phyloP scores from a whole-genome alignment of 2,329 filamentous ascomycete species.

The Akanthomyces lecanii region DNA sequence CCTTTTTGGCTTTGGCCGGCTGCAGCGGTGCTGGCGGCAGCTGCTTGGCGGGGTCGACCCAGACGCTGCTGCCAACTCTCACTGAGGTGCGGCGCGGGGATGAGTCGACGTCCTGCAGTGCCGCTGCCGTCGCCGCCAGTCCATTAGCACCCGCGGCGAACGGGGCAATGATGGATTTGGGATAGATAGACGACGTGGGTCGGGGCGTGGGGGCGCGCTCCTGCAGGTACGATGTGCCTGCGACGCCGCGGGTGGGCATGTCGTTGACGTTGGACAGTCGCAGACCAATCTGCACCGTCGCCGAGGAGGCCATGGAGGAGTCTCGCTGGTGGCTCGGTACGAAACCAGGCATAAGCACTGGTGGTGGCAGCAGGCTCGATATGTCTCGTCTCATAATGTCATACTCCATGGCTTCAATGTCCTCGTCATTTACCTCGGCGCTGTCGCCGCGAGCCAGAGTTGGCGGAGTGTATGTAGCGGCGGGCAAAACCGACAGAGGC shows the following conservation, averaged over 20 bases:
- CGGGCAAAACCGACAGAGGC: slow-evolving; percentile 39
- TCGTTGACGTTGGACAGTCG: slow-evolving; percentile 59
- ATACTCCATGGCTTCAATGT: slow-evolving; percentile 3
- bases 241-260: slow-evolving; percentile 33
- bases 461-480: slow-evolving; percentile 42
- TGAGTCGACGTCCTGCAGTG: background rate
- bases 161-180: background rate
- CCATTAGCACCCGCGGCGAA: background rate
- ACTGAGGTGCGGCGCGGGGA: background rate
- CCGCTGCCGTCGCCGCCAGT: background rate
- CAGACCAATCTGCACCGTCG: slow-evolving; percentile 68
- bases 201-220: slow-evolving; percentile 8
- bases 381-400: slow-evolving; percentile 15
- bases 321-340: slow-evolving; percentile 44
- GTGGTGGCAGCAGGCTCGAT: slow-evolving; percentile 36
- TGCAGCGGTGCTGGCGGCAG: slow-evolving; percentile 11
- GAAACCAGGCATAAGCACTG: slow-evolving; percentile 18
- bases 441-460: background rate
- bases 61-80: slow-evolving; percentile 4
- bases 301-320: slow-evolving; percentile 60
- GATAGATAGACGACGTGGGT: slow-evolving; percentile 16
- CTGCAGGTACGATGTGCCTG: slow-evolving; percentile 19
- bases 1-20: background rate
- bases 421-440: slow-evolving; percentile 7
- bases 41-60: slow-evolving; percentile 12